phyloP scores from a whole-genome alignment of 768 basidiomycete species.

The Jaapia argillacea region DNA sequence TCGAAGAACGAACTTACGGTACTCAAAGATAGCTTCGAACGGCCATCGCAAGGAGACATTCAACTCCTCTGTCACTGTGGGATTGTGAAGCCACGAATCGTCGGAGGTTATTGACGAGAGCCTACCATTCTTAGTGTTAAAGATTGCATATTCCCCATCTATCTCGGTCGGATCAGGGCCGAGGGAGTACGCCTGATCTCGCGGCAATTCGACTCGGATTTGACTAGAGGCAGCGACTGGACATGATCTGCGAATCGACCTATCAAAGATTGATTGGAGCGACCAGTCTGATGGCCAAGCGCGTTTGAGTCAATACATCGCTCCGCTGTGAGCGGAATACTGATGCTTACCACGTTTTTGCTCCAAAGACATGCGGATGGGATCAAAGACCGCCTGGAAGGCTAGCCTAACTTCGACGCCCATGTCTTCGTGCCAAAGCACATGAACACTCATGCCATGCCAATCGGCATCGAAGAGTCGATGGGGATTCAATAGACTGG shows the following conservation, averaged over 20 bases:
- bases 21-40: constrained; percentile 36
- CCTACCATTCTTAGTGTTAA: constrained; percentile 39
- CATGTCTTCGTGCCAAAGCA: constrained; percentile 37
- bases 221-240: constrained; percentile 58
- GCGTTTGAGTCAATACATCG: constrained; percentile 4
- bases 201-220: constrained; percentile 39
- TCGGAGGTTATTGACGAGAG: constrained; percentile 1
- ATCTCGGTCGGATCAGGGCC: constrained; percentile 38
- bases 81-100: constrained; percentile 7
- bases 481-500: constrained; percentile 76
- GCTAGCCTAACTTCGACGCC: constrained; percentile 59
- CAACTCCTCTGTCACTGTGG: constrained; percentile 33
- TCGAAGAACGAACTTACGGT: constrained; percentile 39
- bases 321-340: constrained; percentile 5
- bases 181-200: constrained; percentile 31
- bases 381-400: constrained; percentile 73
- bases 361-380: constrained; percentile 44
- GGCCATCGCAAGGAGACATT: constrained; percentile 52
- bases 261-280: constrained; percentile 56
- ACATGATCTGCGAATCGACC: constrained; percentile 51
- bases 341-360: constrained; percentile 42
- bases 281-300: constrained; percentile 57
- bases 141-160: constrained; percentile 29
- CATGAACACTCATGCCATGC: constrained; percentile 82
- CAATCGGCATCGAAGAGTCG: constrained; percentile 83